phyloP scores from a whole-genome alignment of 441 rosid species.

The Oxalis stricta region DNA sequence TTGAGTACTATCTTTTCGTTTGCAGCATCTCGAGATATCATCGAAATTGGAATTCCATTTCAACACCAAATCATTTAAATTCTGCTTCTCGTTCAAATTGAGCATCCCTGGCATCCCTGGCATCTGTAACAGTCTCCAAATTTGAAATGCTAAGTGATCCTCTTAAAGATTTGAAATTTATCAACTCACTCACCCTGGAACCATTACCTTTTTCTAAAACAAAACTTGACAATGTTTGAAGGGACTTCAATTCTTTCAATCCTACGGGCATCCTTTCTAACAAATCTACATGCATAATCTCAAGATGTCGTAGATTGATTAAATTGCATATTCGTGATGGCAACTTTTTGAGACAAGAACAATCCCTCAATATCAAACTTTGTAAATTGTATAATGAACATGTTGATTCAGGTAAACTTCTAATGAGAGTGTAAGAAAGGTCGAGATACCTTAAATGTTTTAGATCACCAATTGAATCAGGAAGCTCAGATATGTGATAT shows the following conservation, averaged over 20 bases:
- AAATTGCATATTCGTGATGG: conserved; percentile 3
- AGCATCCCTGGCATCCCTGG: conserved; percentile 9
- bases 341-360: conserved; percentile 1
- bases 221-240: conserved; percentile 4
- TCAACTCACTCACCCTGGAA: conserved; percentile 7
- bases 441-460: conserved; percentile 7
- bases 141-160: conserved; percentile 7
- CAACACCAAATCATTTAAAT: conserved; percentile 8
- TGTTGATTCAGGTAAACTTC: conserved; percentile 4
- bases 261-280: conserved; percentile 3
- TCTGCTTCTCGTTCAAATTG: conserved; percentile 6
- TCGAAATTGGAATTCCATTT: not conserved
- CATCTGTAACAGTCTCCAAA: conserved; percentile 8
- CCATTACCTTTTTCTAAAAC: conserved; percentile 5
- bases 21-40: not conserved
- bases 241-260: not conserved
- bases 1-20: conserved; percentile 6
- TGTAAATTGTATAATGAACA: conserved; percentile 3
- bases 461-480: conserved; percentile 7
- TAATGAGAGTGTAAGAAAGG: conserved; percentile 3
- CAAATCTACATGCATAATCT: not conserved
- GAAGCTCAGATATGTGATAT: conserved; percentile 7
- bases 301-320: conserved; percentile 3
- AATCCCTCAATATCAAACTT: not conserved
- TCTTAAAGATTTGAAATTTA: conserved; percentile 3